Evolutionary conservation across 208 protist genomes (phyloP), one percentile per base, ranked within the genome.

Genomic region (Wallacemonas sp.): DNA sequence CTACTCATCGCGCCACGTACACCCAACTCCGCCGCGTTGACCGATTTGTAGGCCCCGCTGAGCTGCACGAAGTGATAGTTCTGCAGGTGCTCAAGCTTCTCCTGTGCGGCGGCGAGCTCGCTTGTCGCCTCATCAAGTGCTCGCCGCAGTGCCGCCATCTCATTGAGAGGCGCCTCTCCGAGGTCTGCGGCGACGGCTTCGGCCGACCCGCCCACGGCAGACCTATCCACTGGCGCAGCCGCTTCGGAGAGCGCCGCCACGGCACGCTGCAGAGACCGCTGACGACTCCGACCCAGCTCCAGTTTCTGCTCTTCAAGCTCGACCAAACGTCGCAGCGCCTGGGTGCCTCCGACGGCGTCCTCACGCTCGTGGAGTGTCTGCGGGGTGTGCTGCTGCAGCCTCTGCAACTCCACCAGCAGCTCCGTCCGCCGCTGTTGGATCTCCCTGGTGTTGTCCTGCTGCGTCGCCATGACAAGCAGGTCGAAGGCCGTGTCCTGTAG

Each of bases 1-100:
- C 75, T 73, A 37, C 73, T 85, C 29, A 19, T 32, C 2, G n/a
- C 17, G 10, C 50, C 30, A 13, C 39, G n/a, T 3, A 27, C 22
- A 12, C 32, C 50, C 8, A 57, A 26, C 42, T 77, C 61, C 3
- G 76, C 78, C 13, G 76, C 80, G 38, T 71, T 76, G 17, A 79
- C 33, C 0, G 78, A 58, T 34, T 68, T 75, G 32, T 77, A 75
- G 24, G 77, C 59, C 0, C 85, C 85, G 59, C 81, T 83, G 15
- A 92, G 73, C 54, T 92, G 85, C 22, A 68, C 61, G 33, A 92
- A 62, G 62, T 87, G 79, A 39, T 86, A 73, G 21, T 76, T 71
- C 37, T 78, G 73, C 50, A 87, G 69, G 33, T 72, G 57, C 46
- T 62, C 66, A 6, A 89, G 62, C 27, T 69, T 68, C 19, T 85